These are phyloP conservation scores for Ogataea populi-albae DNA, from an alignment of 805 yeast species.

Conservation along the genomic window DNA sequence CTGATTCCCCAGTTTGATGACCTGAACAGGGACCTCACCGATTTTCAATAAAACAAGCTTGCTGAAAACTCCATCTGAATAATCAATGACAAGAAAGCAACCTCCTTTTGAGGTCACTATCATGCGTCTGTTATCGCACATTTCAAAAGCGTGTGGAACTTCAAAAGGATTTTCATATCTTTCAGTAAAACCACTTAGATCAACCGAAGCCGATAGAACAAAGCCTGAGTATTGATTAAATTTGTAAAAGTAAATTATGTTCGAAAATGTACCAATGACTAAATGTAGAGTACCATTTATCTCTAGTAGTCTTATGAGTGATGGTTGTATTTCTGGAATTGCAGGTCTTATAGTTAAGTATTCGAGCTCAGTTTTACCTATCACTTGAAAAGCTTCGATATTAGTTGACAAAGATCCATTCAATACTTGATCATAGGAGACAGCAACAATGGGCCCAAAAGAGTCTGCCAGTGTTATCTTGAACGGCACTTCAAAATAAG, in stretches of 20 bases:
- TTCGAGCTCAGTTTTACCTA: neutral
- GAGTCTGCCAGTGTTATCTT: constrained; percentile 17
- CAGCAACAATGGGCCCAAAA: constrained; percentile 9
- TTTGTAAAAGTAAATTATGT: constrained; percentile 14
- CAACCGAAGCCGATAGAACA: constrained; percentile 3
- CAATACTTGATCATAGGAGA: constrained; percentile 16
- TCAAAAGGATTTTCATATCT: constrained; percentile 4
- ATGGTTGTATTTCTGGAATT: constrained; percentile 15
- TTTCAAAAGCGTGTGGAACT: constrained; percentile 12
- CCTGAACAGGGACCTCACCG: constrained; percentile 21
- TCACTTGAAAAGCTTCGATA: constrained; percentile 16
- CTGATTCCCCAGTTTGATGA: constrained; percentile 7
- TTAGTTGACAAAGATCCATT: constrained; percentile 6
- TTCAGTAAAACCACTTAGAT: constrained; percentile 2
- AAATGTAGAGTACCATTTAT: constrained; percentile 6
- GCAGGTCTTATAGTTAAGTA: constrained; percentile 8
- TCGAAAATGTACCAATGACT: constrained; percentile 18
- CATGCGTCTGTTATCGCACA: constrained; percentile 2
- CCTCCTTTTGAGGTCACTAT: constrained; percentile 28
- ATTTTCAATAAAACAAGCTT: constrained; percentile 6
- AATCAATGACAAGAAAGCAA: constrained; percentile 6
- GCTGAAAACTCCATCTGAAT: neutral
- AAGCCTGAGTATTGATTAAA: constrained; percentile 5
- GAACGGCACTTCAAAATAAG: constrained; percentile 10
- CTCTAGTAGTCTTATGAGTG: constrained; percentile 11